Conservation (phyloP, 345 rosid genomes). For the Sisymbrium irio region DNA sequence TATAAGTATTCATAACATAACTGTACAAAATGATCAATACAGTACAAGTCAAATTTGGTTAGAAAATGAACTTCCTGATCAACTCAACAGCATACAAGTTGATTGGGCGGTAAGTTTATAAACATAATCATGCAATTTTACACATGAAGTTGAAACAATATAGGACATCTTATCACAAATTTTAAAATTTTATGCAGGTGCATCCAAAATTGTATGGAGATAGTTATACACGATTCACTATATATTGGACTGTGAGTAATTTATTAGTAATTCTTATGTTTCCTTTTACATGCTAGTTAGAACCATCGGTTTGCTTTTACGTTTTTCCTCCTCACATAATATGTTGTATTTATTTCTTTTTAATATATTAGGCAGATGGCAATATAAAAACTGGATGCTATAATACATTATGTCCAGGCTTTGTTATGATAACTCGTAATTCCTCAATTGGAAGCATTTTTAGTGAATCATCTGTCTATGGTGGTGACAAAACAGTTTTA, state of each 20-base stretch:
- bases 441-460: not conserved
- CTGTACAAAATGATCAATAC: not conserved
- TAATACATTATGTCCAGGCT: constrained; percentile 13
- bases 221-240: constrained; percentile 17
- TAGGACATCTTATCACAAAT: not conserved
- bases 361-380: not conserved
- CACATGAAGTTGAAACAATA: not conserved
- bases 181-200: not conserved
- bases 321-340: too few species aligned
- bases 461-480: not conserved
- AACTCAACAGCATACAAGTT: constrained; percentile 19
- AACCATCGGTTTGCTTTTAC: not conserved
- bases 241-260: constrained; percentile 29
- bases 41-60: constrained; percentile 24
- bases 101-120: constrained; percentile 23
- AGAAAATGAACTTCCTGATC: constrained; percentile 14
- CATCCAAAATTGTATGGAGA: constrained; percentile 24
- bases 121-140: not conserved
- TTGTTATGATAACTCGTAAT: not conserved
- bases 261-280: not conserved
- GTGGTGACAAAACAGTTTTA: not conserved
- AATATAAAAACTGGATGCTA: constrained; percentile 14
- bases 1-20: constrained; percentile 6
- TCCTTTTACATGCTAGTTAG: not conserved
- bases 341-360: not conserved